Base-by-base conservation (phyloP, 1,284 basidiomycete species). In the Trichosporon asahii region DNA sequence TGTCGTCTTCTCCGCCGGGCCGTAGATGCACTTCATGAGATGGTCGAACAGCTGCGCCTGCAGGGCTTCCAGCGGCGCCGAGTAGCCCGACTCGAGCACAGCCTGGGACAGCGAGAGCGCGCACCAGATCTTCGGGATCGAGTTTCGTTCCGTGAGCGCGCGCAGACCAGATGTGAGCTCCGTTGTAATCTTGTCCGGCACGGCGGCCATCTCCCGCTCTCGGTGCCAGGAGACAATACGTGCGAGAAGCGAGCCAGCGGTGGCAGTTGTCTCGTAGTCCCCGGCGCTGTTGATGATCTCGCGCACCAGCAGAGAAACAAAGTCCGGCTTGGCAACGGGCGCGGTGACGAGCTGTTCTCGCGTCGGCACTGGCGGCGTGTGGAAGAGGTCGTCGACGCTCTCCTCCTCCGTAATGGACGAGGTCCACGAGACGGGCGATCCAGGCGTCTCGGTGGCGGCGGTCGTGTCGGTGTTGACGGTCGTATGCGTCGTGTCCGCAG, bases 291-390 rank as follows among this genome's bases (percentile, higher is more conserved):
- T 61, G 27, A 61, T 61, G 29, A 61, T 61, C 57, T 61, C 57
- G 27, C 57, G 57, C 27, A 61, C 57, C 6, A 61, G 57, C 14
- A 33, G 57, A 2, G 57, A 31, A 8, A 61, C 57, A n/a, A 61
- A 61, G 29, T 61, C 57, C 8, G 57, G 57, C 57, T 61, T 29
- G 27, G 57, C 57, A 1, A 61, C 57, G 29, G 57, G 57, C 21
- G 57, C 57, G 23, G 57, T 61, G 27, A 61, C 57, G 57, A 61
- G 57, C 57, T 61, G 57, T 18, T 61, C 57, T 61, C 57, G 57
- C 11, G 57, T 61, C 27, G 57, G 57, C 7, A 31, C 57, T 18
- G 57, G 57, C 5, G 57, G 57, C 29, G 57, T 31, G 7, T 61
- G 57, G 27, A 31, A 29, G 4, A 61, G 27, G 57, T 61, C 57